Evolutionary conservation across 495 filamentous ascomycete species (phyloP), one percentile per base, ranked within the genome.

Genomic region (Penicillium goetzii): DNA sequence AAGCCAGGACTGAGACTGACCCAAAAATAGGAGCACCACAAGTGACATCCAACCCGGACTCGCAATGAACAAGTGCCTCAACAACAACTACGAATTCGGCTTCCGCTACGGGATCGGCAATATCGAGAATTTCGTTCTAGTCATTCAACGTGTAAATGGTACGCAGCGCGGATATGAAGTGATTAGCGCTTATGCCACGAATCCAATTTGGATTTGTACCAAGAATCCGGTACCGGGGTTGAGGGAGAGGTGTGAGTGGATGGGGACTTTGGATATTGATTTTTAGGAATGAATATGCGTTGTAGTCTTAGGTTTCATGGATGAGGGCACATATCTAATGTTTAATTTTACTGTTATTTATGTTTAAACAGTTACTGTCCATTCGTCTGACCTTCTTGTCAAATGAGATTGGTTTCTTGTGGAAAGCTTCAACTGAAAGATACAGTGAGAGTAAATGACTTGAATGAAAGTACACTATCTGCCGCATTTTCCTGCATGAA

Each of bases 101-200:
- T 61, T 67, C 47, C 65, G 65, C 21, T 67, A 67, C 28, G 60
- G 65, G 2, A 51, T 67, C 28, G 56, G 62, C 6, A 56, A 63
- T 50, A 63, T 67, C 15, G 60, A 67, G 52, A 49, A 57, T 25
- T 67, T 67, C 6, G 36, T 38, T 9, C 38, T 67, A 8, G 57
- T 57, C 41, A 25, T 67, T 33, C 40, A 63, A 17, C 19, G 19
- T 12, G 25, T 33, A 0, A 58, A 63, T 45, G 54, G 25, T 5
- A 34, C 60, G 2, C 49, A 56, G 51, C 52, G 38, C 1, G 60
- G 36, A 0, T 62, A 59, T 15, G 36, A 50, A 7, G 52, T 63
- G 2, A 26, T 67, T 3, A 52, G 38, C 50, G 50, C 60, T 19
- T 32, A 62, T 32, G 55, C 59, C 1, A 51, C 3, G 9, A 38